Conservation (phyloP, 768 basidiomycete genomes). For the Mrakia blollopis region DNA sequence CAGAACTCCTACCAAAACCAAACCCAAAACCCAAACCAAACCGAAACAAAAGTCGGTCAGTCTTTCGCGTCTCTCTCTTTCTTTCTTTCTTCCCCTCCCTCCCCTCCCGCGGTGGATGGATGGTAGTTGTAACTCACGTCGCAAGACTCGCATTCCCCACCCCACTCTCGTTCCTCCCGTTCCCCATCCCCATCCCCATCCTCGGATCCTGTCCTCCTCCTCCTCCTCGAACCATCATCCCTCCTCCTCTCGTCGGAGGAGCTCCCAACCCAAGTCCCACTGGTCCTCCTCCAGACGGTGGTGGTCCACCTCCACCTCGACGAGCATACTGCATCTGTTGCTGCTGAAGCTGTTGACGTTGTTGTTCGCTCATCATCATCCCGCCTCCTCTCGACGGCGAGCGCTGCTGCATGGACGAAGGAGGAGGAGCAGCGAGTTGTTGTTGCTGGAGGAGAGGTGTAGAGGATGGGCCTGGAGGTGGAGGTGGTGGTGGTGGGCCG, state of each 20-base stretch:
- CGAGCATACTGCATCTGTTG: neutral
- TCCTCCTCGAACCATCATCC: neutral
- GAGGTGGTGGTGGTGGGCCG: too few species aligned
- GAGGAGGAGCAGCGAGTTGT: neutral
- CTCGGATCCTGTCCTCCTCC: neutral
- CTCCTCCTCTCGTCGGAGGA: neutral
- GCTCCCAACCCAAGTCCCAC: neutral
- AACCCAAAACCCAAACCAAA: neutral
- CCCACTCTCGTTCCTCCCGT: neutral
- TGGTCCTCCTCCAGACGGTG: neutral
- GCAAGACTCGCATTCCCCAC: neutral
- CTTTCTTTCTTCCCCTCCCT: too few species aligned
- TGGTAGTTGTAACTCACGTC: too few species aligned
- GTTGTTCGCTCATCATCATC: neutral
- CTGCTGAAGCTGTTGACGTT: slow-evolving; percentile 1
- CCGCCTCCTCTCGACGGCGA: neutral
- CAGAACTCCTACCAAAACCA: neutral
- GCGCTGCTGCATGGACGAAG: too few species aligned
- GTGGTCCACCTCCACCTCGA: neutral
- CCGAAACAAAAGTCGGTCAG: too few species aligned
- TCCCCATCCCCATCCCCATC: neutral
- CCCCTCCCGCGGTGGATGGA: too few species aligned
- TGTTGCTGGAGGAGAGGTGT: neutral
- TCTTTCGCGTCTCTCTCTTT: too few species aligned
- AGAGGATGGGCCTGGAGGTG: too few species aligned